These are phyloP conservation scores for Micractinium sp. DNA, from an alignment of 139 green algal species.

Conservation along the genomic window DNA sequence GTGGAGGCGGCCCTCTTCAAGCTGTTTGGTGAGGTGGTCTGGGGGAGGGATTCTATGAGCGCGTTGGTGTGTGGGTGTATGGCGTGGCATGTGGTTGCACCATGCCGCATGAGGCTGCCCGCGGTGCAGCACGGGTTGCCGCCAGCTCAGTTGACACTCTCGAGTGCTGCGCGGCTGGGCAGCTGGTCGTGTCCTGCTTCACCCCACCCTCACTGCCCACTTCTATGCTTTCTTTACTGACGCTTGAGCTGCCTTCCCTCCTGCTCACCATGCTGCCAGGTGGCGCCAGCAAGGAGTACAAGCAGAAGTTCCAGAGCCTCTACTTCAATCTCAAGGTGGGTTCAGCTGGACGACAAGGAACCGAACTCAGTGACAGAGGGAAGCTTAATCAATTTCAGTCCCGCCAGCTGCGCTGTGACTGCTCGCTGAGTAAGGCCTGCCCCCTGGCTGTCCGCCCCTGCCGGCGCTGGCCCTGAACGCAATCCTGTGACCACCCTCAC, in stretches of 20 bases:
- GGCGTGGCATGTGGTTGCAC: neutral
- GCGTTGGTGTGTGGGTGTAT: too few species aligned
- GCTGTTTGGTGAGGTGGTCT: conserved; percentile 8
- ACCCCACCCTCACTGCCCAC: too few species aligned
- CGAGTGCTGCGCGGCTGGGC: too few species aligned
- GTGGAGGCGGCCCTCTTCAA: conserved; percentile 35
- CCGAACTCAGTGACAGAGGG: neutral
- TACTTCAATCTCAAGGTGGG: conserved; percentile 75
- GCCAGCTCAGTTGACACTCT: too few species aligned
- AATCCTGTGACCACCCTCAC: neutral
- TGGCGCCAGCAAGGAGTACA: conserved; percentile 70
- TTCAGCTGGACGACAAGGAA: neutral
- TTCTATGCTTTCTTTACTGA: neutral
- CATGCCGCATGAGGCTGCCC: neutral
- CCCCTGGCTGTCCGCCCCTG: too few species aligned
- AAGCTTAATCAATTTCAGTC: too few species aligned
- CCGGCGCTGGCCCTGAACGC: too few species aligned
- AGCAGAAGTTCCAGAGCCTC: conserved; percentile 72
- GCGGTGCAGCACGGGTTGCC: neutral
- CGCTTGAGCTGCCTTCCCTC: neutral
- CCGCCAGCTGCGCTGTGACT: too few species aligned
- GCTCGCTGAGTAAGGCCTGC: too few species aligned
- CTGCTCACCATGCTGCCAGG: conserved; percentile 5
- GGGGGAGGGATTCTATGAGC: neutral
- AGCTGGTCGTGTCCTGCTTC: too few species aligned